Evolutionary conservation across 2,329 filamentous ascomycete species (phyloP), one percentile per base, ranked within the genome.

Genomic region (Diaporthe aspalathi): DNA sequence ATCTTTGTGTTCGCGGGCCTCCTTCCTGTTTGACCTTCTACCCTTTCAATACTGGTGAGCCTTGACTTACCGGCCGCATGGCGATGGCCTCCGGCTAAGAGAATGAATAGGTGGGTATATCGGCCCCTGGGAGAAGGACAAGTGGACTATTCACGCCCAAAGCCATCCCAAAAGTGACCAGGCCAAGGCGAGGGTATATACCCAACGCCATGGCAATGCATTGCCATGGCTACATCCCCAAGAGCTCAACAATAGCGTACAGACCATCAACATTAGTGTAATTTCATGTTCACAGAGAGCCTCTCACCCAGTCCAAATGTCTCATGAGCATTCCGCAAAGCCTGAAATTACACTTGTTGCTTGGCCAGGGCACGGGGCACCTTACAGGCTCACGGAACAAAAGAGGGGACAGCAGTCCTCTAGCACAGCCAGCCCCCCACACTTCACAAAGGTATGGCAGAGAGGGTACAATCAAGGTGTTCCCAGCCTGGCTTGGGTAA

Each of bases 401-500:
- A 8, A 63, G 49, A 22, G 6, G 20, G 1, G 22, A 12, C 11
- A n/a, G 24, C 5, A n/a, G 5, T 14, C 17, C 27, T n/a, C 40
- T 20, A 45, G 16, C 56, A 14, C 27, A 14, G n/a, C 16, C 16
- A n/a, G n/a, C n/a, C 29, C 29, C 4, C 38, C 6, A 29, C 22
- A 22, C 40, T 24, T 32, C 22, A 22, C 22, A n/a, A 22, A n/a
- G 22, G 27, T 40, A 47, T 27, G 14, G 17, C 27, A 63, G 27
- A 20, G 2, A 17, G 22, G 6, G 27, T 27, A 17, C 2, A 4
- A 29, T 68, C 11, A 24, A n/a, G 22, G 35, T 66, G 22, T 17
- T 40, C 52, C 66, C 66, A 68, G 38, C 47, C 17, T 50, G 52
- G n/a, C 66, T 47, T 56, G 53, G 66, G 66, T 40, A 68, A 50